Percentiles rank a stretch among this genome's conserved stretches.
Evolutionary conservation across 108 stramenopile genomes (phyloP).

Genomic region (Skeletonema costatum): DNA sequence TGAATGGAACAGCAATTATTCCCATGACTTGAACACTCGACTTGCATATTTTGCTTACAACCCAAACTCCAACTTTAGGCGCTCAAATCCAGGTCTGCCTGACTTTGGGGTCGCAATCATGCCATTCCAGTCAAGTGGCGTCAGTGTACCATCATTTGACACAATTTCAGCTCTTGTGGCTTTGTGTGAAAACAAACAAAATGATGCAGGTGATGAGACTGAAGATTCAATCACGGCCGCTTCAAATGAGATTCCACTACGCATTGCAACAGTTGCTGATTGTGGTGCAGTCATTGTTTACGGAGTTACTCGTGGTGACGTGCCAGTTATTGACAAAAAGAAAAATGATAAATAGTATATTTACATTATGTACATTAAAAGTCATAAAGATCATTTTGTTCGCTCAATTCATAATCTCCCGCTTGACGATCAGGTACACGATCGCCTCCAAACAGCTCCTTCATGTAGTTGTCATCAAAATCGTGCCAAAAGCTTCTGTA

Average conservation of each 20-base stretch:
- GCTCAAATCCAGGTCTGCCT: conserved; percentile 75
- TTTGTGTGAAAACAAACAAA: conserved; percentile 33
- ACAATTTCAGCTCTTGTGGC: conserved; percentile 30
- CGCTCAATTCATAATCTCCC: conserved; percentile 40
- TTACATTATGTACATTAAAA: conserved; percentile 11
- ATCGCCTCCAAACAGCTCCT: conserved; percentile 67
- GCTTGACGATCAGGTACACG: conserved; percentile 15
- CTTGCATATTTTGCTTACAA: conserved; percentile 75
- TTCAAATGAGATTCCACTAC: conserved; percentile 58
- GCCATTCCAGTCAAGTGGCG: conserved; percentile 40
- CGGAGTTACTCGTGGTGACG: conserved; percentile 68
- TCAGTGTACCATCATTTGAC: conserved; percentile 29
- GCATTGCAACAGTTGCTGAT: conserved; percentile 75
- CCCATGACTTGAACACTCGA: conserved; percentile 1
- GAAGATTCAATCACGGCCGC: neutral
- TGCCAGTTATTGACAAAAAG: conserved; percentile 36
- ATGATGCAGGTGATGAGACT: conserved; percentile 2
- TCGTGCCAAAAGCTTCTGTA: conserved; percentile 54
- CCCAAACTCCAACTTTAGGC: conserved; percentile 68
- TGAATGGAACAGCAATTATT: neutral
- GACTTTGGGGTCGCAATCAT: conserved; percentile 73
- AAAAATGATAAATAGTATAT: neutral
- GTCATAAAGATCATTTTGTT: conserved; percentile 21
- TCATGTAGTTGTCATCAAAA: conserved; percentile 67
- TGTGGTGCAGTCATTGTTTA: conserved; percentile 80